Base-by-base conservation (phyloP, 345 rosid genomes). In the Boechera stricta region DNA sequence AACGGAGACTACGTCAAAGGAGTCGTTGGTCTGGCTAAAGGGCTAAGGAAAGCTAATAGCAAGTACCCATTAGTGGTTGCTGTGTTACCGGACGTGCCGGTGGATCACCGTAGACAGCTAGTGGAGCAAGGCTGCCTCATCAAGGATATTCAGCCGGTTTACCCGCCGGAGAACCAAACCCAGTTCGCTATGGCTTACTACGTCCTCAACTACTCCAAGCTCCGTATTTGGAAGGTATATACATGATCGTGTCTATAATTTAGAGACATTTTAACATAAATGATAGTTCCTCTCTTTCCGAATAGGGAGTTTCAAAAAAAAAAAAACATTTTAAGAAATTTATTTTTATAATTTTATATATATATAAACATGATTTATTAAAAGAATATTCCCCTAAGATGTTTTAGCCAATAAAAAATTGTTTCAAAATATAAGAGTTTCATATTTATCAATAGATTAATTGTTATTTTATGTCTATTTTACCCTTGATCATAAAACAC, bases 201-300 rank as follows among this genome's bases (percentile, higher is more conserved):
- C 44, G 93, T 90, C 77, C 87, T 90, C 81, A 90, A 88, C 78
- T 90, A 90, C 81, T 87, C 91, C 72, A 88, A 90, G 72, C 91
- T 90, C 9, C 90, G 96, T 59, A 90, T 90, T 15, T 90, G 96
- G 96, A 85, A 90, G 87, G 96, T 75, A 67, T 18, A 49, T 47
- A 7, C 60, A 62, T 51, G 61, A 21, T 21, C 24, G 24, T 21
- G 24, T 21, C 24, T 21, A 21, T 1, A 1, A 6, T 54, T 28
- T 54, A 63, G 33, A 44, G 21, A 42, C 69, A 35, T 35, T 29
- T 13, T 3, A 5, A 59, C 24, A 1, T 28, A 28, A 0, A 56
- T 13, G n/a, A 10, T 53, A 21, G 1, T 21, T 21, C 24, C 1
- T 21, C 24, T 21, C 1, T 21, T 21, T 21, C 21, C 1, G 21